A percentile compares a stretch with the other conserved stretches of the same genome.
Conservation (phyloP, 768 basidiomycete genomes). For the Leccinum boreale region DNA sequence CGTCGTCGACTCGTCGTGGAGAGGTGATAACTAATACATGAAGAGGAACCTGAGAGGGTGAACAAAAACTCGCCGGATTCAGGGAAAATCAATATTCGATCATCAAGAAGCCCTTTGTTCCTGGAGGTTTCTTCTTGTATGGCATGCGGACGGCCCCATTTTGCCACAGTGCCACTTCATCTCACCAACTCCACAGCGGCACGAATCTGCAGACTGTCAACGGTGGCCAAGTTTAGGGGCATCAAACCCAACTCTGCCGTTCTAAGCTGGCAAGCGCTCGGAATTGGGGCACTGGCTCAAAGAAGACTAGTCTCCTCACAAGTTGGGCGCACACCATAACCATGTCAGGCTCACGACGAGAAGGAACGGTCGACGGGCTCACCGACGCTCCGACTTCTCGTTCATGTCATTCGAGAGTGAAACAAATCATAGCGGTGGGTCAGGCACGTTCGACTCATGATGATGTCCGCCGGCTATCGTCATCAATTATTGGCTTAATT, state of each 20-base stretch:
- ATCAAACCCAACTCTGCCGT: conserved; percentile 4
- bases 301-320: background rate
- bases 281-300: background rate
- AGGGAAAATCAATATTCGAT: background rate
- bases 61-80: background rate
- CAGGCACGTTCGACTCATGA: background rate
- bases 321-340: too few species aligned
- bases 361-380: background rate
- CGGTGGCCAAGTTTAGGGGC: background rate
- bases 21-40: background rate
- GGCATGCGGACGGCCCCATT: background rate
- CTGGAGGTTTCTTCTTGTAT: background rate
- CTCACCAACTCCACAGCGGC: too few species aligned
- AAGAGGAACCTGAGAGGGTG: background rate
- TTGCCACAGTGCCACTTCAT: background rate
- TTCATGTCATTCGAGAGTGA: background rate
- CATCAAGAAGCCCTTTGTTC: conserved; percentile 9
- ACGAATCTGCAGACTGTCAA: background rate
- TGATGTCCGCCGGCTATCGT: background rate
- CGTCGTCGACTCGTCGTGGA: background rate
- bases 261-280: background rate
- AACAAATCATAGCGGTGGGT: background rate
- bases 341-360: background rate
- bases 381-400: background rate
- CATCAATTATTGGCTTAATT: background rate